phyloP scores from a whole-genome alignment of 257 asterid species.

The Jasminum sambac region DNA sequence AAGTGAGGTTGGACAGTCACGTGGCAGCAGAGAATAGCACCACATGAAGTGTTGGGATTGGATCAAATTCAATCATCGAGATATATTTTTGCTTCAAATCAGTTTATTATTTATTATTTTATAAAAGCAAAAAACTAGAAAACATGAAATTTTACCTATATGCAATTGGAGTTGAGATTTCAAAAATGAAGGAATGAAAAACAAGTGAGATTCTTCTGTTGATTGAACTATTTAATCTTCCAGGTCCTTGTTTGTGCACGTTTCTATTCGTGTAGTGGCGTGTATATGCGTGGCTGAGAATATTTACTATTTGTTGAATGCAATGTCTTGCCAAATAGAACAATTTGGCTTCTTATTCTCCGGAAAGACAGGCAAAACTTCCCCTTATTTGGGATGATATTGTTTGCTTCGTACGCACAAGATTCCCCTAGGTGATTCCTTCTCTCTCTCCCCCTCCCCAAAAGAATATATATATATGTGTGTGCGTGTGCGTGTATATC shows the following conservation, averaged over 20 bases:
- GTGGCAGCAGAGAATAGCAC: too few species aligned
- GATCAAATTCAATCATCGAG: too few species aligned
- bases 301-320: background rate
- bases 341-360: background rate
- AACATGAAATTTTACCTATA: background rate
- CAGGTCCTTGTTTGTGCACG: background rate
- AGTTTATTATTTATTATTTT: too few species aligned
- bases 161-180: background rate
- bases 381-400: background rate
- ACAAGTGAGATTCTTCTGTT: slow-evolving; percentile 9
- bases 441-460: too few species aligned
- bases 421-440: background rate
- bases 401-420: background rate
- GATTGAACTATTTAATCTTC: background rate
- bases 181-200: background rate
- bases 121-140: too few species aligned
- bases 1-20: too few species aligned
- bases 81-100: too few species aligned
- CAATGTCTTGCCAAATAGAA: slow-evolving; percentile 1
- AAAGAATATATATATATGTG: too few species aligned
- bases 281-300: background rate
- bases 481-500: too few species aligned
- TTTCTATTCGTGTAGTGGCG: background rate
- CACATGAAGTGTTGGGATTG: too few species aligned
- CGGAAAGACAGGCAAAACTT: background rate